Conservation (phyloP, 805 yeast genomes). For the Ogataea methanolica region DNA sequence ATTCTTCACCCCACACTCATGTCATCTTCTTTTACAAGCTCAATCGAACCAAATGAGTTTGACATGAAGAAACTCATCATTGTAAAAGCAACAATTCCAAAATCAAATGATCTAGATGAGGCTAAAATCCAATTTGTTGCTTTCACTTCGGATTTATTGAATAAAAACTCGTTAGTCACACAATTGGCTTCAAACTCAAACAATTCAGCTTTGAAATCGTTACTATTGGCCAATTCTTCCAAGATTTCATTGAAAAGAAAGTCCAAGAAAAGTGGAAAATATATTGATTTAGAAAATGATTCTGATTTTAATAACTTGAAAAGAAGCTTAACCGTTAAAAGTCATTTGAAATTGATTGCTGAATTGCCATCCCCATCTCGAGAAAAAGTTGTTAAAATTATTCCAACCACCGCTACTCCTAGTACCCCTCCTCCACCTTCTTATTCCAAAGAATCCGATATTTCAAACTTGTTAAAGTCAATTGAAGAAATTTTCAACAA, state of each 20-base stretch:
- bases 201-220: not conserved
- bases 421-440: not conserved
- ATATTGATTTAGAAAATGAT: constrained; percentile 33
- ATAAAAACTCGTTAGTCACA: constrained; percentile 2
- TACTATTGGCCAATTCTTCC: not conserved
- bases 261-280: constrained; percentile 41
- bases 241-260: constrained; percentile 30
- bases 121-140: not conserved
- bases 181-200: not conserved
- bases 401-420: not conserved
- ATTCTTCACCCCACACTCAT: not conserved
- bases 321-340: constrained; percentile 46
- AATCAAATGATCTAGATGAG: not conserved
- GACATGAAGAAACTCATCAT: constrained; percentile 1
- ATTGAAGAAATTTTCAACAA: constrained; percentile 13
- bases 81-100: constrained; percentile 5
- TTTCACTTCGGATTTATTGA: constrained; percentile 3
- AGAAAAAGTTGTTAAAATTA: constrained; percentile 1
- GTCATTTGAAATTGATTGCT: constrained; percentile 33
- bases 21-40: not conserved
- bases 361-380: not conserved
- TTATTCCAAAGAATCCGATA: constrained; percentile 1
- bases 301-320: constrained; percentile 40
- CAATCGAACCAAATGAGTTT: not conserved
- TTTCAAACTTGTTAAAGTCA: constrained; percentile 7